phyloP scores from a whole-genome alignment of 2,329 filamentous ascomycete genomes.

The Colletotrichum sp. region DNA sequence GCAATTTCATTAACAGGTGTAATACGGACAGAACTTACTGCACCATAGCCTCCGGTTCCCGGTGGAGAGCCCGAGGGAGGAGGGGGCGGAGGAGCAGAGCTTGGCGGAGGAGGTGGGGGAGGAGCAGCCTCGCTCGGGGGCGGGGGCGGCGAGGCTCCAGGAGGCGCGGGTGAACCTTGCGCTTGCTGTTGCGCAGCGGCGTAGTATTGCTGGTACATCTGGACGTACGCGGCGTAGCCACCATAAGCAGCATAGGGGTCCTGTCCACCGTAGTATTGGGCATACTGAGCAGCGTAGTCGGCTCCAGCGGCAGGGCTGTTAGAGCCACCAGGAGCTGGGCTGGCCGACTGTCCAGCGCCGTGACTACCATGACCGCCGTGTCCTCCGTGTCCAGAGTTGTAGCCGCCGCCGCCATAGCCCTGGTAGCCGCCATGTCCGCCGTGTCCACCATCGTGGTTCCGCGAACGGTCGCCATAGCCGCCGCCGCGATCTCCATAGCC shows the following conservation, averaged over 20 bases:
- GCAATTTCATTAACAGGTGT: not conserved
- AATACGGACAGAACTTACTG: slow-evolving; percentile 55
- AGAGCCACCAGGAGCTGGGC: slow-evolving; percentile 29
- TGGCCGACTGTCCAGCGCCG: slow-evolving; percentile 21
- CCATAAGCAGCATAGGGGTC: slow-evolving; percentile 93
- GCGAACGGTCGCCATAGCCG: slow-evolving; percentile 47
- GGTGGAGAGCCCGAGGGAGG: slow-evolving; percentile 53
- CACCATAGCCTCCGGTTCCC: slow-evolving; percentile 63
- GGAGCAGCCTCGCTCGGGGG: slow-evolving; percentile 66
- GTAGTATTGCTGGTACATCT: slow-evolving; percentile 78
- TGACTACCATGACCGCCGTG: slow-evolving; percentile 29
- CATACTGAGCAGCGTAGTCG: slow-evolving; percentile 83
- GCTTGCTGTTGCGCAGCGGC: slow-evolving; percentile 58
- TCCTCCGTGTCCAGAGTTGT: slow-evolving; percentile 32
- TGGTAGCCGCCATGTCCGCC: slow-evolving; percentile 42
- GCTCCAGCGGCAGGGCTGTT: slow-evolving; percentile 40
- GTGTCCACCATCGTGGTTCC: slow-evolving; percentile 39
- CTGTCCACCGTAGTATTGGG: slow-evolving; percentile 76
- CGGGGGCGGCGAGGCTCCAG: slow-evolving; percentile 60
- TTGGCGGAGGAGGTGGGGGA: slow-evolving; percentile 66
- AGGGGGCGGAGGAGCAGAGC: slow-evolving; percentile 58
- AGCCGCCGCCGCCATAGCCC: slow-evolving; percentile 31
- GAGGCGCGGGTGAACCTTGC: slow-evolving; percentile 48
- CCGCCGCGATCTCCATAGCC: slow-evolving; percentile 31
- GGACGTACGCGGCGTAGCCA: slow-evolving; percentile 79